These are phyloP conservation scores for Pestalotiopsis sp. DNA, from an alignment of 2,329 filamentous ascomycete species.

Conservation along the genomic window DNA sequence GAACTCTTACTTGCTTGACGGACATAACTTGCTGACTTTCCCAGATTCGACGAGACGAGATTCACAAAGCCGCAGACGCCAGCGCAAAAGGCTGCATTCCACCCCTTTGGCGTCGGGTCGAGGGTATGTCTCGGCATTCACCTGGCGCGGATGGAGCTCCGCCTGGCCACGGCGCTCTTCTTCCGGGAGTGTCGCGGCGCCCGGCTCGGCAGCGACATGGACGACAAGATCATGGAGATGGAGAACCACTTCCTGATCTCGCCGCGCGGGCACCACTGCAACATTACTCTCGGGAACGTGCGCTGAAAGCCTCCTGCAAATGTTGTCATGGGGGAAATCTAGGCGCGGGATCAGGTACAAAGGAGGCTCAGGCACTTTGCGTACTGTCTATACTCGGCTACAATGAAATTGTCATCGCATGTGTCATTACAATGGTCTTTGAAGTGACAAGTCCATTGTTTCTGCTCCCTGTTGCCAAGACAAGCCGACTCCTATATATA, in stretches of 20 bases:
- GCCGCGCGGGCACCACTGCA: not conserved
- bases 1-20: no score
- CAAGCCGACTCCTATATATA: no score
- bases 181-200: not conserved
- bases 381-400: no score
- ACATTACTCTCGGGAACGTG: not conserved
- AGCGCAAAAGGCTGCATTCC: not conserved
- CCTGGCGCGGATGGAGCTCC: slow-evolving; percentile 3
- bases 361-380: no score
- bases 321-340: no score
- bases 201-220: not conserved
- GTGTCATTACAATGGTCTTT: no score
- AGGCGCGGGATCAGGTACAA: no score
- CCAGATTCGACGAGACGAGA: slow-evolving; percentile 6
- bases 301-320: not conserved
- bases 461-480: no score
- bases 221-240: not conserved
- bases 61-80: not conserved
- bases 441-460: no score
- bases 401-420: no score
- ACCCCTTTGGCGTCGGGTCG: not conserved
- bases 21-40: not conserved
- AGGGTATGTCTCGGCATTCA: slow-evolving; percentile 1
- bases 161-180: slow-evolving; percentile 2
- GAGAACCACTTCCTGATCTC: not conserved